phyloP scores from a whole-genome alignment of 495 filamentous ascomycete genomes.

The Corynascus novoguineensis region DNA sequence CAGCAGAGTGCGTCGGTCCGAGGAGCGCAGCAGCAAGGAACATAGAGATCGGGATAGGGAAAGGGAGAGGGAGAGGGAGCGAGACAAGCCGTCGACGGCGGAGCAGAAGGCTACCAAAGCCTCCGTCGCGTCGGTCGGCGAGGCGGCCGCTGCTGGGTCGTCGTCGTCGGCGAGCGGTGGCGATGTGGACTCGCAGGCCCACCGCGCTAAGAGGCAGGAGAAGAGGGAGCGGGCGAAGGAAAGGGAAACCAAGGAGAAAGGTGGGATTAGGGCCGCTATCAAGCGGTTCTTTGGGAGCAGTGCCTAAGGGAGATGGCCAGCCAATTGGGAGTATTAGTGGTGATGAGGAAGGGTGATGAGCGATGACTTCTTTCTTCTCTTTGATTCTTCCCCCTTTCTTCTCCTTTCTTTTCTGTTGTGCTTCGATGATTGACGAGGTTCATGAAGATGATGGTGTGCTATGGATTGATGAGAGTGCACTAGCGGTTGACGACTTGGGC shows the following conservation, averaged over 20 bases:
- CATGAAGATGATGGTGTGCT: too few relatives aligned
- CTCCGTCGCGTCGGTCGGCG: conserved; percentile 19
- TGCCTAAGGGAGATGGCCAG: background rate
- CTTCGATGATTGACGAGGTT: background rate
- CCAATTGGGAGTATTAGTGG: background rate
- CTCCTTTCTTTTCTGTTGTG: background rate
- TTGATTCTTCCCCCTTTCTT: background rate
- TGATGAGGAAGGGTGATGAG: too few relatives aligned
- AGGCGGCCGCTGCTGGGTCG: background rate
- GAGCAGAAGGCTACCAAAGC: conserved; percentile 18
- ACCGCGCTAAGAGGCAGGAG: conserved; percentile 31
- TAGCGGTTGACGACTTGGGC: too few relatives aligned
- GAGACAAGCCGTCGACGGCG: conserved; percentile 8
- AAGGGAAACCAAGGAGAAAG: conserved; percentile 67
- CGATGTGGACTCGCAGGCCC: conserved; percentile 23
- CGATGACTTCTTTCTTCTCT: background rate
- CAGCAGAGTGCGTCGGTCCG: conserved; percentile 10
- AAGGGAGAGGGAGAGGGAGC: background rate
- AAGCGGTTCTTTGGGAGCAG: conserved; percentile 29
- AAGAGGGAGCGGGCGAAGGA: conserved; percentile 25
- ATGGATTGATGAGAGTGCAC: too few relatives aligned
- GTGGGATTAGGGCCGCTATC: conserved; percentile 63
- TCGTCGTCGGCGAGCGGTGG: conserved; percentile 18
- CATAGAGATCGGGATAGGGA: conserved; percentile 10
- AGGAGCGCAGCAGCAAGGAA: conserved; percentile 9